Evolutionary conservation across 2,329 filamentous ascomycete genomes (phyloP).

Genomic region (Alternaria gaisen): DNA sequence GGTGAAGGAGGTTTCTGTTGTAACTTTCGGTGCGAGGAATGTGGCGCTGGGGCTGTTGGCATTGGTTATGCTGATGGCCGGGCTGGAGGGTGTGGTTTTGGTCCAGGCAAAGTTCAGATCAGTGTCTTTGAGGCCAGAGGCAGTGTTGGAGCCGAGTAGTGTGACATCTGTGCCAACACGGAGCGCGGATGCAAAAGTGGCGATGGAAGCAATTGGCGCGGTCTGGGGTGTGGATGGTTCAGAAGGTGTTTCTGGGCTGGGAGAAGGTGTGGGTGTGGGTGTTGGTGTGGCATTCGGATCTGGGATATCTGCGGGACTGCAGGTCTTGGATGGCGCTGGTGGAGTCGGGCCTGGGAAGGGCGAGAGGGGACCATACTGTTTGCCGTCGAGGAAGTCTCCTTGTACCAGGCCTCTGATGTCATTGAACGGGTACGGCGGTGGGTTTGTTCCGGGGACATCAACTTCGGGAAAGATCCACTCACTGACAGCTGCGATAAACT

Average conservation of each 20-base stretch:
- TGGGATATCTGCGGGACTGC: slow-evolving; percentile 30
- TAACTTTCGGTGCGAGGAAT: slow-evolving; percentile 36
- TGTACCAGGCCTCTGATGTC: slow-evolving; percentile 50
- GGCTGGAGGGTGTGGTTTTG: slow-evolving; percentile 33
- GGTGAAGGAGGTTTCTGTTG: slow-evolving; percentile 30
- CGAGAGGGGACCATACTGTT: slow-evolving; percentile 50
- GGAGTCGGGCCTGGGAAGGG: slow-evolving; percentile 49
- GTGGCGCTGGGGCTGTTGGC: slow-evolving; percentile 30
- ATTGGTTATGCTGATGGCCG: slow-evolving; percentile 33
- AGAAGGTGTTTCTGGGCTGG: slow-evolving; percentile 2
- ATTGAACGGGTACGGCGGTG: slow-evolving; percentile 35
- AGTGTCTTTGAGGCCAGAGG: slow-evolving; percentile 23
- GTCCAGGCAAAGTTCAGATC: slow-evolving; percentile 47
- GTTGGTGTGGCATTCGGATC: slow-evolving; percentile 23
- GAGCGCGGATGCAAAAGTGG: slow-evolving; percentile 35
- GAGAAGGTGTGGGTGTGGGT: background rate
- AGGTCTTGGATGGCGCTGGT: slow-evolving; percentile 38
- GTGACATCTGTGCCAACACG: slow-evolving; percentile 42
- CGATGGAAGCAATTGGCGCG: slow-evolving; percentile 27
- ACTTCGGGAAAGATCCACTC: slow-evolving; percentile 58
- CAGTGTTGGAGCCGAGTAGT: slow-evolving; percentile 43
- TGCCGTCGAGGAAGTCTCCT: slow-evolving; percentile 40
- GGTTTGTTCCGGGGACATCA: slow-evolving; percentile 50
- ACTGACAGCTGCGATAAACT: slow-evolving; percentile 53
- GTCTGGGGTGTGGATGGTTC: slow-evolving; percentile 11